Evolutionary conservation across 371 early-diverging fungal genomes (phyloP).

Genomic region (Mucor indicus): DNA sequence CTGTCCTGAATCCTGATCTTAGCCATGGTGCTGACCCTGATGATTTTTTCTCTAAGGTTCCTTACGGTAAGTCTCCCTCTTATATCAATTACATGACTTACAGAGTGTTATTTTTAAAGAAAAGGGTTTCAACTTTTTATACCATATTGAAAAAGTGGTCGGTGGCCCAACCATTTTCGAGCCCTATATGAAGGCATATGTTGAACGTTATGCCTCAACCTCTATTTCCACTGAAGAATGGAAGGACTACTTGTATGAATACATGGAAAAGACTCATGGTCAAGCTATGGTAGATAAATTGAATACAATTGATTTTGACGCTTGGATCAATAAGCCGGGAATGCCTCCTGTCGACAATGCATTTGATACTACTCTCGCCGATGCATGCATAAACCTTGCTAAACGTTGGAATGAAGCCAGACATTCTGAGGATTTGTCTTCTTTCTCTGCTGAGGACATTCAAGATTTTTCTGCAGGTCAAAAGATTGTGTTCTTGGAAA

Average conservation of each 20-base stretch:
- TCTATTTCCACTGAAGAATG: constrained; percentile 88
- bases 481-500: constrained; percentile 83
- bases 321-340: constrained; percentile 84
- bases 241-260: constrained; percentile 76
- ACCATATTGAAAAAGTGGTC: constrained; percentile 84
- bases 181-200: constrained; percentile 82
- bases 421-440: constrained; percentile 34
- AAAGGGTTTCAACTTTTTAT: constrained; percentile 93
- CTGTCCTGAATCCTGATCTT: constrained; percentile 76
- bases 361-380: constrained; percentile 82
- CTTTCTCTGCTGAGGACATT: constrained; percentile 62
- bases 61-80: constrained; percentile 66
- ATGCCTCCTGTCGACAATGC: constrained; percentile 87
- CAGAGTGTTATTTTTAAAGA: neutral
- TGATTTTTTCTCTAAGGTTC: constrained; percentile 88
- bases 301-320: constrained; percentile 82
- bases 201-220: constrained; percentile 79
- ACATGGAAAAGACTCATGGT: constrained; percentile 62
- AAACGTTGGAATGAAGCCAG: constrained; percentile 69
- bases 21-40: constrained; percentile 85
- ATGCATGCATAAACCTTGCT: constrained; percentile 77
- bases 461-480: constrained; percentile 72
- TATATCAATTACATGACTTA: neutral
- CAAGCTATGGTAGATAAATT: constrained; percentile 65
- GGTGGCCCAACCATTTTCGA: constrained; percentile 85